Evolutionary conservation across 306 rosid genomes (phyloP).

Genomic region (Boehmeria nivea): DNA sequence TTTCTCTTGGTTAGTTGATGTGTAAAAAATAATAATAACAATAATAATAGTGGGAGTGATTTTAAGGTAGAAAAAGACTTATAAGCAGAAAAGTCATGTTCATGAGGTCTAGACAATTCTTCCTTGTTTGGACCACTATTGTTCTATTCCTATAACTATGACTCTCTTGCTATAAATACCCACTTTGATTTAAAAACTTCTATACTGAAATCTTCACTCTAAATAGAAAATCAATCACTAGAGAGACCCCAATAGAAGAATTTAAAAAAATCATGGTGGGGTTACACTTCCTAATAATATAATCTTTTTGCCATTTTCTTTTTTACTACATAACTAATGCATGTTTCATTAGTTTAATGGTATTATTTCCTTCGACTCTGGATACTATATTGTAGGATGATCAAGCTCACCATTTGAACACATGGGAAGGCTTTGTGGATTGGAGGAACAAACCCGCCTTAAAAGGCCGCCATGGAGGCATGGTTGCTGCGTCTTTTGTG

Average conservation of each 20-base stretch:
- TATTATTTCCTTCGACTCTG: slow-evolving; percentile 6
- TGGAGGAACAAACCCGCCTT: slow-evolving; percentile 72
- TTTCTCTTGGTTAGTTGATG: too few species aligned
- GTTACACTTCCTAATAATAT: slow-evolving; percentile 4
- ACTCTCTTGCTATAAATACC: slow-evolving; percentile 15
- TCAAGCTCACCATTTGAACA: slow-evolving; percentile 31
- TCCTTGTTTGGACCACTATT: slow-evolving; percentile 26
- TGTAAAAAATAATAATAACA: too few species aligned
- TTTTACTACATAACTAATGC: background rate
- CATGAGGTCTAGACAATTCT: slow-evolving; percentile 53
- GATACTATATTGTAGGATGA: slow-evolving; percentile 34
- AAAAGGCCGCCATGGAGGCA: slow-evolving; percentile 65
- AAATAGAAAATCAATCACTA: background rate
- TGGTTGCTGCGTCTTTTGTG: slow-evolving; percentile 68
- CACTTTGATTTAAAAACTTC: slow-evolving; percentile 11
- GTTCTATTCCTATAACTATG: slow-evolving; percentile 39
- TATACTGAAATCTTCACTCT: slow-evolving; percentile 11
- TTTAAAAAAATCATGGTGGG: slow-evolving; percentile 32
- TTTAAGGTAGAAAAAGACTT: too few species aligned
- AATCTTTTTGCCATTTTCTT: background rate
- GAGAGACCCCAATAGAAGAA: background rate
- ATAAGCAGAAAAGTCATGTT: slow-evolving; percentile 41
- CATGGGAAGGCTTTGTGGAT: slow-evolving; percentile 73
- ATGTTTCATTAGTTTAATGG: background rate
- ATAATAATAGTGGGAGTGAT: too few species aligned